These are phyloP conservation scores for Laburnicola sp. DNA, from an alignment of 2,329 filamentous ascomycete genomes.

Conservation along the genomic window DNA sequence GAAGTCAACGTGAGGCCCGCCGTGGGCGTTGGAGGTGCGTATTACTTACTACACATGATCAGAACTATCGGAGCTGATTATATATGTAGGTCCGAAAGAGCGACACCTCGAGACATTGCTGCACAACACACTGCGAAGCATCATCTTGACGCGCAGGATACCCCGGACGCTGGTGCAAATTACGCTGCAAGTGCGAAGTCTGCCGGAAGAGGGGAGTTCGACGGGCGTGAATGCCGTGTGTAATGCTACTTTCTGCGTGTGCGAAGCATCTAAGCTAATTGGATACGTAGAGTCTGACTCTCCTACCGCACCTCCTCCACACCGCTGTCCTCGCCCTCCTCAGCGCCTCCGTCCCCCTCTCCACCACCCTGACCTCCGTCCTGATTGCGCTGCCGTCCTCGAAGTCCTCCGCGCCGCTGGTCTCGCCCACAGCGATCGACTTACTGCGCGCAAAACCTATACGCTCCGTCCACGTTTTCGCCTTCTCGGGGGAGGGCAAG, in stretches of 20 bases:
- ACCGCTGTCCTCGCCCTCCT: constrained; percentile 80
- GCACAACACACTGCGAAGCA: constrained; percentile 70
- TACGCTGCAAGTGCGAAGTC: constrained; percentile 73
- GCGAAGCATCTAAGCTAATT: background rate
- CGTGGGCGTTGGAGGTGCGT: constrained; percentile 76
- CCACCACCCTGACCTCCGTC: constrained; percentile 75
- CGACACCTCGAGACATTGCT: constrained; percentile 80
- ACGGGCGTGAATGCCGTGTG: constrained; percentile 64
- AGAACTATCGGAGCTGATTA: background rate
- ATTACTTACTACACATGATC: background rate
- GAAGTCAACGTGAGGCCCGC: constrained; percentile 89
- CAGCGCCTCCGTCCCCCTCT: constrained; percentile 79
- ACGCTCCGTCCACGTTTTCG: constrained; percentile 83
- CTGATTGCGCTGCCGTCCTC: constrained; percentile 75
- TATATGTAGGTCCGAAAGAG: constrained; percentile 48
- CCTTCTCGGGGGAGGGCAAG: constrained; percentile 68
- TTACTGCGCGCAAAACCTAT: constrained; percentile 68
- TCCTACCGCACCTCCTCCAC: constrained; percentile 82
- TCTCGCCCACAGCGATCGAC: constrained; percentile 63
- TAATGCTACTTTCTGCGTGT: constrained; percentile 12
- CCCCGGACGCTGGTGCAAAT: constrained; percentile 79
- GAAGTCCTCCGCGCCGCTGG: constrained; percentile 48
- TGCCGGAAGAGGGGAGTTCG: constrained; percentile 68
- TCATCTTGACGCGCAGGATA: constrained; percentile 74
- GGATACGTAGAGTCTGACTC: constrained; percentile 68